phyloP scores from a whole-genome alignment of 139 green algal species.

The Chlamydomonas sphaeroides region DNA sequence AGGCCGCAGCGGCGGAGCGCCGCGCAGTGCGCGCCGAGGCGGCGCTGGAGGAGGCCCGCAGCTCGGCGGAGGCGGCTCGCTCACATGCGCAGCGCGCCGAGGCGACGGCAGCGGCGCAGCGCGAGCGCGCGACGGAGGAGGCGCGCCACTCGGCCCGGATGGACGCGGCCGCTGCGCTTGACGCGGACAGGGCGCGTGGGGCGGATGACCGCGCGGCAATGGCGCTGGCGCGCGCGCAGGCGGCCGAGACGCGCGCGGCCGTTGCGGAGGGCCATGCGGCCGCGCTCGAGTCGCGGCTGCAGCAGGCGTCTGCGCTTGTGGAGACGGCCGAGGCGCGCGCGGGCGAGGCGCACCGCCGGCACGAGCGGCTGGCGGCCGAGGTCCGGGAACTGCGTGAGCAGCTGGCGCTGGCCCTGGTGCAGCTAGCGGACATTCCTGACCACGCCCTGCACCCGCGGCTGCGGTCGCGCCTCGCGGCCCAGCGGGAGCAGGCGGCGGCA shows the following conservation, averaged over 20 bases:
- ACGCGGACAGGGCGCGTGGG: constrained; percentile 11
- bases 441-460: background rate
- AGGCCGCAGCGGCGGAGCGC: background rate
- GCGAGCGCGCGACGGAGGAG: constrained; percentile 17
- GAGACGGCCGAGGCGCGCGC: background rate
- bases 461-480: background rate
- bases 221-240: constrained; percentile 12
- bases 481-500: background rate
- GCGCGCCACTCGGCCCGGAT: constrained; percentile 11
- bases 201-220: background rate
- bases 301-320: background rate
- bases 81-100: background rate
- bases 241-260: constrained; percentile 3
- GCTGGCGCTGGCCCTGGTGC: constrained; percentile 39
- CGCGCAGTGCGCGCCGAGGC: background rate
- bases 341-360: background rate
- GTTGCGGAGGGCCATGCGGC: background rate
- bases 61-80: background rate
- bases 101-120: background rate
- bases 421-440: constrained; percentile 14
- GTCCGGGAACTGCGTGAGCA: constrained; percentile 24
- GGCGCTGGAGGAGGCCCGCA: background rate
- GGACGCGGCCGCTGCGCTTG: background rate
- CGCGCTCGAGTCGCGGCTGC: constrained; percentile 4
- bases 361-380: constrained; percentile 20